A percentile compares a stretch with the other conserved stretches of the same genome.
phyloP scores from a whole-genome alignment of 192 early-diverging fungal species.

The Coemansia sp. region DNA sequence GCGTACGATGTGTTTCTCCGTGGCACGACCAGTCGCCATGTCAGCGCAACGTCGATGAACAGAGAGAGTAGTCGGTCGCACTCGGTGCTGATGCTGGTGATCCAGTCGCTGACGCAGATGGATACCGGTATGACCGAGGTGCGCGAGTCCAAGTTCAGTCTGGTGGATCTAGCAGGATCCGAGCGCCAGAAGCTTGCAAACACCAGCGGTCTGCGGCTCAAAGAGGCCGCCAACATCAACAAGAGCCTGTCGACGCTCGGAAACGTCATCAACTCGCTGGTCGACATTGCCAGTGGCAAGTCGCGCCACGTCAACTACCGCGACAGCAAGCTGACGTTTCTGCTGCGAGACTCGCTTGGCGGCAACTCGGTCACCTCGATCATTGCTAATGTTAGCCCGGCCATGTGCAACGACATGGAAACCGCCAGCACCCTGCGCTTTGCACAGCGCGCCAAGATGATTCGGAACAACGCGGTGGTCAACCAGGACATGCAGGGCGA shows the following conservation, averaged over 20 bases:
- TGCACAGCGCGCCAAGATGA: conserved; percentile 71
- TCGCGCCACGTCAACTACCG: conserved; percentile 68
- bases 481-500: conserved; percentile 69
- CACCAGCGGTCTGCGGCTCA: conserved; percentile 65
- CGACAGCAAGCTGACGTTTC: conserved; percentile 68
- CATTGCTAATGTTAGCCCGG: conserved; percentile 63
- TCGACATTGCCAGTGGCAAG: conserved; percentile 61
- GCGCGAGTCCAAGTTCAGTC: conserved; percentile 68
- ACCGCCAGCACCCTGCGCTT: conserved; percentile 67
- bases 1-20: conserved; percentile 66
- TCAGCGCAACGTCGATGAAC: conserved; percentile 80
- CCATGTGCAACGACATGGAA: conserved; percentile 59
- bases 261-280: conserved; percentile 83
- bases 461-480: conserved; percentile 70
- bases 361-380: conserved; percentile 71
- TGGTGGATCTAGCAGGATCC: conserved; percentile 81
- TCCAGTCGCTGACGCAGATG: conserved; percentile 63
- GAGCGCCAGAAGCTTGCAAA: conserved; percentile 69
- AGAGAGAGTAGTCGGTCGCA: conserved; percentile 80
- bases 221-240: conserved; percentile 85
- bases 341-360: conserved; percentile 69
- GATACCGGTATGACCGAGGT: conserved; percentile 60
- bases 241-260: conserved; percentile 75
- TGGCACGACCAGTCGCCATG: conserved; percentile 69
- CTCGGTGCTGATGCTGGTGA: conserved; percentile 73